These are phyloP conservation scores for Globisporangium yorkense DNA, from an alignment of 352 stramenopile species.

Conservation along the genomic window DNA sequence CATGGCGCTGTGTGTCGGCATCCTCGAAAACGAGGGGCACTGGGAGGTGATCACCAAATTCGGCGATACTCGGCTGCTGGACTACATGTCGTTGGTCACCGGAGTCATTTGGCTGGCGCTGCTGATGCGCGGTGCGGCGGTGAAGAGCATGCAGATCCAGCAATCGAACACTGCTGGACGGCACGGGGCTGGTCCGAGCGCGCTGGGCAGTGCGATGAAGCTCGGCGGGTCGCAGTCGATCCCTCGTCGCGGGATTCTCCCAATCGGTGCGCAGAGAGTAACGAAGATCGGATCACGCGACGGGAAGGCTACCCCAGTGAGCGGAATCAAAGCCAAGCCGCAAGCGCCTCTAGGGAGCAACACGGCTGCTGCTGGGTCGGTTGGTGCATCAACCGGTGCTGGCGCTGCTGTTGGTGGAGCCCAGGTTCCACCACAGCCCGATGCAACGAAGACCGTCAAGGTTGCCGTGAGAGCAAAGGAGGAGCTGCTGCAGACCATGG, in stretches of 20 bases:
- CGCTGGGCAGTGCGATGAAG: constrained; percentile 38
- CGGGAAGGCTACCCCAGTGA: constrained; percentile 18
- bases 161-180: constrained; percentile 44
- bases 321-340: constrained; percentile 32
- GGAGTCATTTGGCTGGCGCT: constrained; percentile 72
- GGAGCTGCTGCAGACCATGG: constrained; percentile 72
- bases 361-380: constrained; percentile 2
- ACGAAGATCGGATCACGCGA: constrained; percentile 24
- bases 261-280: constrained; percentile 12
- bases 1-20: constrained; percentile 68
- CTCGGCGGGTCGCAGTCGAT: constrained; percentile 46
- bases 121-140: constrained; percentile 65
- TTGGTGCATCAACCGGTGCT: background rate
- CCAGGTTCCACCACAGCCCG: background rate
- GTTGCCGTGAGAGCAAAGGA: constrained; percentile 72
- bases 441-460: constrained; percentile 52
- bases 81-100: constrained; percentile 78
- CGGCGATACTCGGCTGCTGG: constrained; percentile 55
- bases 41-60: constrained; percentile 59
- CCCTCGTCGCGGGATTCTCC: constrained; percentile 34
- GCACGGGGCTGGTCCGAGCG: constrained; percentile 23
- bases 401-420: background rate
- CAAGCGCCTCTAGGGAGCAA: constrained; percentile 8
- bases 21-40: constrained; percentile 70
- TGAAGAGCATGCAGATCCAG: constrained; percentile 86